Percentiles rank a stretch among this genome's conserved stretches.
Conservation (phyloP, 306 rosid species). For the Prunus fruticosa region DNA sequence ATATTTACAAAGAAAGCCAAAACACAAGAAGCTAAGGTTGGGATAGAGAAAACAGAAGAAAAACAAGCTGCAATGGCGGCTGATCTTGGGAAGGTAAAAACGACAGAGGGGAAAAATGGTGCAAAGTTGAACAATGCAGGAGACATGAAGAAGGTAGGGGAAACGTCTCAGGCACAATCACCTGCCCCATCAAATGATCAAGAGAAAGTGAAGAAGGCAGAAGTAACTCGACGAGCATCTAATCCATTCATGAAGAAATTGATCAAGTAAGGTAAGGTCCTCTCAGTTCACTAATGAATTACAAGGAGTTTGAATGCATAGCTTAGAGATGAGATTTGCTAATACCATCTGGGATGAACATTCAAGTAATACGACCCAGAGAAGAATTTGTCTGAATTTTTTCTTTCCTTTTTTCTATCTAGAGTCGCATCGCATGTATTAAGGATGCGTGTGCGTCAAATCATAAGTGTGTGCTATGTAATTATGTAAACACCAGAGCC, state of each 20-base stretch:
- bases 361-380: background rate
- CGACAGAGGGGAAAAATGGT: slow-evolving; percentile 16
- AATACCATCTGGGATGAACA: background rate
- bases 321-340: background rate
- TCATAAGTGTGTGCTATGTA: background rate
- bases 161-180: slow-evolving; percentile 25
- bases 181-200: slow-evolving; percentile 32
- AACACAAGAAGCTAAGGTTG: slow-evolving; percentile 45
- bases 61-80: slow-evolving; percentile 25
- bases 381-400: background rate
- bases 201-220: slow-evolving; percentile 37
- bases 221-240: slow-evolving; percentile 42
- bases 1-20: slow-evolving; percentile 55
- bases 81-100: slow-evolving; percentile 34
- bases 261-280: slow-evolving; percentile 42
- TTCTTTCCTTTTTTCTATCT: background rate
- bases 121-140: slow-evolving; percentile 18
- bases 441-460: background rate
- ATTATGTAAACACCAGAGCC: background rate
- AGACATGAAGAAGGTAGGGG: slow-evolving; percentile 41
- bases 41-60: slow-evolving; percentile 21
- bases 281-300: slow-evolving; percentile 1
- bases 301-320: background rate
- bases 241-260: slow-evolving; percentile 87
- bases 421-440: background rate